Percentiles rank a stretch among this genome's conserved stretches.
These are phyloP conservation scores for Comarum palustre DNA, from an alignment of 306 rosid species.

Conservation along the genomic window DNA sequence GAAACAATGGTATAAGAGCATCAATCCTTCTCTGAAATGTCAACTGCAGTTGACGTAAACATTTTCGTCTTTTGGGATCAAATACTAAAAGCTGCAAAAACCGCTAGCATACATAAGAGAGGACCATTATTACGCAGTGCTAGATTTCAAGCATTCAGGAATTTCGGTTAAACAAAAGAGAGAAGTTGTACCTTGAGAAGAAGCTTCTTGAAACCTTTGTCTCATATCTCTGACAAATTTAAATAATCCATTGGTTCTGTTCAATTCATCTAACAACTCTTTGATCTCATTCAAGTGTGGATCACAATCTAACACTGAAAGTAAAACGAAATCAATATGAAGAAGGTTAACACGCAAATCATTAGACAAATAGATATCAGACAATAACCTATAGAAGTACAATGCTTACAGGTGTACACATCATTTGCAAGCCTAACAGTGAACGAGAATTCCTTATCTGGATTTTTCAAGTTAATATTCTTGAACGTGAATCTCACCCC, in stretches of 20 bases:
- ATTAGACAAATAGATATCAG: constrained; percentile 9
- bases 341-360: constrained; percentile 19
- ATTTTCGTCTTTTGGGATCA: background rate
- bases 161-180: background rate
- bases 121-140: background rate
- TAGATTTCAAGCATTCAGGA: constrained; percentile 22
- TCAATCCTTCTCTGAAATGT: background rate
- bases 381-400: constrained; percentile 18
- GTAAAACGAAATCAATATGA: background rate
- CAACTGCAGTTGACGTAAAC: background rate
- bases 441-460: constrained; percentile 58
- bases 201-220: constrained; percentile 67
- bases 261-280: constrained; percentile 63
- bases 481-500: constrained; percentile 83
- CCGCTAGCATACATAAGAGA: background rate
- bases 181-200: constrained; percentile 48
- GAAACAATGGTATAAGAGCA: constrained; percentile 2
- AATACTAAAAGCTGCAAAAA: background rate
- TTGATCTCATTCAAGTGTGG: constrained; percentile 52
- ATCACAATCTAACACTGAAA: constrained; percentile 70
- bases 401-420: constrained; percentile 62
- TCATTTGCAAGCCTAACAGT: constrained; percentile 61
- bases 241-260: constrained; percentile 74
- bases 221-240: constrained; percentile 82
- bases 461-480: constrained; percentile 48